These are phyloP conservation scores for Ophiognomonia clavigignenti-juglandacearum DNA, from an alignment of 2,329 filamentous ascomycete genomes.

Conservation along the genomic window DNA sequence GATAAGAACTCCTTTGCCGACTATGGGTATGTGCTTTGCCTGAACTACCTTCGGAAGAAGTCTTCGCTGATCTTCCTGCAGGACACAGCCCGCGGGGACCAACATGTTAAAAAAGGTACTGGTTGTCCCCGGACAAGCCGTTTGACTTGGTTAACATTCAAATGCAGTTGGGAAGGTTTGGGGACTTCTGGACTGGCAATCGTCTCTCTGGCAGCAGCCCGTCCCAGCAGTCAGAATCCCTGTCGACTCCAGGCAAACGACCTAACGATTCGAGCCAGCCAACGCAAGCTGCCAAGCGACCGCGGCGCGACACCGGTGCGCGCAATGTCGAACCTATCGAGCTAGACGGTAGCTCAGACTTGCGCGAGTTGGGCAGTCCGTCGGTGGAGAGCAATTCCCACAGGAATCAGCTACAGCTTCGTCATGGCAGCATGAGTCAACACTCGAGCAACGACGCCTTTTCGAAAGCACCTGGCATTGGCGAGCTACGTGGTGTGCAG, in stretches of 20 bases:
- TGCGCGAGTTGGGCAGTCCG: neutral
- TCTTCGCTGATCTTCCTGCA: neutral
- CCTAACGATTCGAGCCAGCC: neutral
- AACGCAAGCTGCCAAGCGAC: conserved; percentile 7
- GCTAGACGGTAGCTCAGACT: neutral
- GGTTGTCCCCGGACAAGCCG: neutral
- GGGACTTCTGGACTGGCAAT: neutral
- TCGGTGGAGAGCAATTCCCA: no score
- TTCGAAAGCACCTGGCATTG: neutral
- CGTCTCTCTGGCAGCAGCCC: neutral
- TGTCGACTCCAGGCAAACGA: conserved; percentile 3
- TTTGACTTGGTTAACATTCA: neutral
- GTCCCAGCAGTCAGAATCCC: neutral
- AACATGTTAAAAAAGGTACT: neutral
- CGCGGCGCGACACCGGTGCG: neutral
- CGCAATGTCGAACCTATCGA: neutral
- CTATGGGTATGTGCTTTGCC: conserved; percentile 32
- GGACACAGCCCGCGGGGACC: conserved; percentile 5
- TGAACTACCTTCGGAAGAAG: conserved; percentile 3
- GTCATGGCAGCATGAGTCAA: conserved; percentile 1
- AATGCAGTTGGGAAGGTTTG: neutral
- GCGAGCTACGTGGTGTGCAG: conserved; percentile 5
- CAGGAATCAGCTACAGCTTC: no score
- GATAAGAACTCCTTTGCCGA: conserved; percentile 34
- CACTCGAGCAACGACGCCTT: conserved; percentile 7